Evolutionary conservation across 305 asterid genomes (phyloP).

Genomic region (Caryopteris hybrid): DNA sequence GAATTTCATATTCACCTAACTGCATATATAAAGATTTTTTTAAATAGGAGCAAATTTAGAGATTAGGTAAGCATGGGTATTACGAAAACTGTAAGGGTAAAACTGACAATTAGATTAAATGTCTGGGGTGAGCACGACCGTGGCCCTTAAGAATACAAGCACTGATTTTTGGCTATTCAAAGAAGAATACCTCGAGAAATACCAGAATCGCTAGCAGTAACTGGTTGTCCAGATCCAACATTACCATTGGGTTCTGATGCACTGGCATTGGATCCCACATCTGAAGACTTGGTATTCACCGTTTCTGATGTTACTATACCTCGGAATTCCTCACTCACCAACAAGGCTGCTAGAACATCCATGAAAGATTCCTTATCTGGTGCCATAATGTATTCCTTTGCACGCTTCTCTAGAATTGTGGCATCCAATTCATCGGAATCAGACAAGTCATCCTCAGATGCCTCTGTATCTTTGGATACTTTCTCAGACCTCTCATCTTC

Average conservation of each 20-base stretch:
- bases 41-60: not conserved
- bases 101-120: no score
- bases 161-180: not conserved
- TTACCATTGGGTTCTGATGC: conserved; percentile 28
- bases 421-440: conserved; percentile 49
- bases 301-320: conserved; percentile 89
- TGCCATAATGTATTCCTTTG: conserved; percentile 24
- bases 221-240: conserved; percentile 35
- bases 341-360: conserved; percentile 73
- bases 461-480: conserved; percentile 30
- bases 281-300: conserved; percentile 38
- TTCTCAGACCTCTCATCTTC: conserved; percentile 74
- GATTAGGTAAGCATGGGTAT: not conserved
- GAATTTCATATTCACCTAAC: not conserved
- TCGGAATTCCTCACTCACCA: conserved; percentile 92
- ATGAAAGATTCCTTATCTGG: conserved; percentile 71
- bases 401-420: conserved; percentile 34
- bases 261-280: conserved; percentile 25
- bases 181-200: conserved; percentile 51
- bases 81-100: not conserved
- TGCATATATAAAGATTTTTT: no score
- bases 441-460: conserved; percentile 56
- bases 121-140: not conserved
- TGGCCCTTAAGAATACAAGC: not conserved
- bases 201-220: conserved; percentile 35